Base-by-base conservation (phyloP, 495 filamentous ascomycete species). In the Podospora fimiseda region DNA sequence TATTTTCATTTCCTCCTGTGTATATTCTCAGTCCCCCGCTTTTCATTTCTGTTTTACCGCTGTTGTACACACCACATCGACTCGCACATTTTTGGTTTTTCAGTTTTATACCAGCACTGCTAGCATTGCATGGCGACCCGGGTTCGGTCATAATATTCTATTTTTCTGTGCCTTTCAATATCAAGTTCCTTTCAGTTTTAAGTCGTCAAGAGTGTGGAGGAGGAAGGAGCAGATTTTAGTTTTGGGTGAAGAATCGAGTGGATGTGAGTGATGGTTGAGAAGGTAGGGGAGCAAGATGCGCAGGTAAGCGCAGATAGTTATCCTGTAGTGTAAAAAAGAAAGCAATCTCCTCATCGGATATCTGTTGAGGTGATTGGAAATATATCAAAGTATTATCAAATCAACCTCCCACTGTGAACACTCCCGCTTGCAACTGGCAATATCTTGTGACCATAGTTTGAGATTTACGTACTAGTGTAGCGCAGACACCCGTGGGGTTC, bases 121-220 rank as follows among this genome's bases (percentile, higher is more conserved):
- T 47, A 30, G 60, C 51, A 60, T 57, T 57, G 46, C 55, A 36
- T 55, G 49, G 52, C 37, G 55, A 50, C 54, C 55, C 48, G 45
- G 58, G 52, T 30, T 56, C 33, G 58, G 58, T 63, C 37, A 23
- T 59, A 51, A 55, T 46, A 47, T 47, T 55, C 16, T 52, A 13
- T 40, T n/a, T 49, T 44, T 33, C 16, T 40, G 6, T 38, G 6
- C 1, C 24, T 16, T 11, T n/a, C n/a, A n/a, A n/a, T n/a, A n/a
- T n/a, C n/a, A n/a, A n/a, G n/a, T n/a, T n/a, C n/a, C n/a, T n/a
- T n/a, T n/a, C n/a, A n/a, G n/a, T n/a, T n/a, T n/a, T n/a, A n/a
- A n/a, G n/a, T n/a, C n/a, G n/a, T n/a, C n/a, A n/a, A n/a, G n/a
- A n/a, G n/a, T n/a, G n/a, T n/a, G n/a, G n/a, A n/a, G n/a, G n/a